Percentiles rank a stretch among this genome's conserved stretches.
Conservation (phyloP, 2,329 filamentous ascomycete species). For the Neofusicoccum ribis region DNA sequence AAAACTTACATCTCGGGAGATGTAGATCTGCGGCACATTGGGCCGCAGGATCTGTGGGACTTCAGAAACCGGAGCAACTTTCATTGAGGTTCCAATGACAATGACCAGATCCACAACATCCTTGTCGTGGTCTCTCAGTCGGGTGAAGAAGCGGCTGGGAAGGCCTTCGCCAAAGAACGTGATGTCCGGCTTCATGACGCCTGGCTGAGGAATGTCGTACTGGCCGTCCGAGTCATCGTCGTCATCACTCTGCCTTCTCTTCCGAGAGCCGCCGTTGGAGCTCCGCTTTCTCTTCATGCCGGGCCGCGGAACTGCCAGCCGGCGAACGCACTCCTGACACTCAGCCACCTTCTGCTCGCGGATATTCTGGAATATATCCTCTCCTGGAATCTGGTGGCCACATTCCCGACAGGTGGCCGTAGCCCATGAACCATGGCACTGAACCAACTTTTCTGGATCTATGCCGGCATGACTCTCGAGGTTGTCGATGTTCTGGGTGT, state of each 20-base stretch:
- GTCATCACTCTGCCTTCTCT: slow-evolving; percentile 54
- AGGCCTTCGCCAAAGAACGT: slow-evolving; percentile 95
- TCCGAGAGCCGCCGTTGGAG: slow-evolving; percentile 47
- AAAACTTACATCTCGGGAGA: slow-evolving; percentile 67
- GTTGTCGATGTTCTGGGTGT: slow-evolving; percentile 98
- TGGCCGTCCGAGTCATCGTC: slow-evolving; percentile 60
- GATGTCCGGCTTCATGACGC: slow-evolving; percentile 95
- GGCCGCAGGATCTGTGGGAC: slow-evolving; percentile 78
- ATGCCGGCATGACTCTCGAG: slow-evolving; percentile 88
- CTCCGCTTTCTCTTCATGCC: slow-evolving; percentile 56
- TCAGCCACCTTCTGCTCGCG: slow-evolving; percentile 72
- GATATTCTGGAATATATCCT: slow-evolving; percentile 78
- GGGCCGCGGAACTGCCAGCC: slow-evolving; percentile 49
- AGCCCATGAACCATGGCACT: slow-evolving; percentile 96
- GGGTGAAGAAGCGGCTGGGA: slow-evolving; percentile 76
- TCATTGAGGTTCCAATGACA: slow-evolving; percentile 93
- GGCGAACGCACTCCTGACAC: slow-evolving; percentile 69
- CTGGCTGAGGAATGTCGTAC: slow-evolving; percentile 66
- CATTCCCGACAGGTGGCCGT: slow-evolving; percentile 88
- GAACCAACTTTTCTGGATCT: slow-evolving; percentile 75
- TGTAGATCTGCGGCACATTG: slow-evolving; percentile 86
- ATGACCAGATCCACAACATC: slow-evolving; percentile 84
- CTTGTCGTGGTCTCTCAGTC: slow-evolving; percentile 78
- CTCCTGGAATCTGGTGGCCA: slow-evolving; percentile 69
- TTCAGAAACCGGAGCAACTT: slow-evolving; percentile 92